phyloP scores from a whole-genome alignment of 176 grass and related monocot genomes.

The Carex cristatella region DNA sequence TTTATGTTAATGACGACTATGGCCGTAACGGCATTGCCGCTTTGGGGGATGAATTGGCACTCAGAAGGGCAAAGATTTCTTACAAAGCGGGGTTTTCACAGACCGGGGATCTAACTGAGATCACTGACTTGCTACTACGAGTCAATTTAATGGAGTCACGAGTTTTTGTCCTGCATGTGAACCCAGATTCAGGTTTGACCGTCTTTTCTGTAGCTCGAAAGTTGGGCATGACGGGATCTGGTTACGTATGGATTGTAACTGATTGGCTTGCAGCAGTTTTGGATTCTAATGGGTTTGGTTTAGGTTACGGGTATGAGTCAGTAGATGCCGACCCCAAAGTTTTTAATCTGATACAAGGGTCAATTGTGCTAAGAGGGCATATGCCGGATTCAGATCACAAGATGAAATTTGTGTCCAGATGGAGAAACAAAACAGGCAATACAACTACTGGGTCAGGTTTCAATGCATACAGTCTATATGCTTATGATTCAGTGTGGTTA shows the following conservation, averaged over 20 bases:
- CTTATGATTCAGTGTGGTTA: constrained; percentile 75
- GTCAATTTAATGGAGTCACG: constrained; percentile 89
- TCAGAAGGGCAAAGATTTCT: constrained; percentile 51
- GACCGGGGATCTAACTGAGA: constrained; percentile 26
- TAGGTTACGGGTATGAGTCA: neutral
- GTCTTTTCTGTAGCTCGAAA: constrained; percentile 53
- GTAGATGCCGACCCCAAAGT: constrained; percentile 16
- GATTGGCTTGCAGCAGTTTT: constrained; percentile 83
- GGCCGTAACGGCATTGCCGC: constrained; percentile 50
- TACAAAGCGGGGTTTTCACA: constrained; percentile 37
- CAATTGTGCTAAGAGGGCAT: constrained; percentile 62
- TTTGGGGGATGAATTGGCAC: constrained; percentile 54
- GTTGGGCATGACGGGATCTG: constrained; percentile 46
- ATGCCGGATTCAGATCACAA: constrained; percentile 51
- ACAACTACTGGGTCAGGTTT: constrained; percentile 32
- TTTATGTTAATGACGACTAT: constrained; percentile 85
- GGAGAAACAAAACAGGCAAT: constrained; percentile 39
- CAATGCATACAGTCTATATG: constrained; percentile 69
- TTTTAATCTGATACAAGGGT: constrained; percentile 51
- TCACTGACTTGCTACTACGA: constrained; percentile 44
- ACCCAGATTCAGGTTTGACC: constrained; percentile 59
- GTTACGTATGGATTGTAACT: constrained; percentile 85
- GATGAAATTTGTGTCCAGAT: constrained; percentile 56
- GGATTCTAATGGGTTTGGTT: constrained; percentile 31
- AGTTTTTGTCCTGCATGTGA: constrained; percentile 69